Conservation (phyloP, 2,329 filamentous ascomycete species). For the Fusarium marasasianum region DNA sequence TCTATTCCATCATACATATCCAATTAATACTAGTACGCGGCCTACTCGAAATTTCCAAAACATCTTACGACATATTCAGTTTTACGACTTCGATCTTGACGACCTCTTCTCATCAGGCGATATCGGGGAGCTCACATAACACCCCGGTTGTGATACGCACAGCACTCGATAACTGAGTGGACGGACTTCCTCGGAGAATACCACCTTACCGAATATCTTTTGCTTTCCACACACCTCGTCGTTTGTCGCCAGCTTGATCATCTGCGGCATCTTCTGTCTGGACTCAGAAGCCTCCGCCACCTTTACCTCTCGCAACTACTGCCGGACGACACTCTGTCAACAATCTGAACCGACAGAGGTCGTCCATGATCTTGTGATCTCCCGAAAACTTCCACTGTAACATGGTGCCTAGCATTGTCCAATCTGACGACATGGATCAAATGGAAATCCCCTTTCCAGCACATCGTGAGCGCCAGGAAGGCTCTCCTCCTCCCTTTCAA, state of each 20-base stretch:
- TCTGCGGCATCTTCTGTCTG: constrained; percentile 6
- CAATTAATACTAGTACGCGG: constrained; percentile 20
- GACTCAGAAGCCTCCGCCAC: constrained; percentile 1
- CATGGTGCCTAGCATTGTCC: constrained; percentile 49
- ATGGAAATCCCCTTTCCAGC: constrained; percentile 39
- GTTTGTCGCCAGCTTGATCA: constrained; percentile 24
- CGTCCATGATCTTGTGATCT: constrained; percentile 42
- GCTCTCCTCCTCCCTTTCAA: constrained; percentile 48
- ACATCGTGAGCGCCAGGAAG: constrained; percentile 42
- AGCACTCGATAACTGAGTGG: constrained; percentile 31
- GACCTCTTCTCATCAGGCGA: constrained; percentile 15
- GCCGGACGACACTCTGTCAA: constrained; percentile 42
- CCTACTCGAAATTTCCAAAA: constrained; percentile 4
- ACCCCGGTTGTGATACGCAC: constrained; percentile 30
- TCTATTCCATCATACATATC: constrained; percentile 24
- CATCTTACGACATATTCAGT: constrained; percentile 7
- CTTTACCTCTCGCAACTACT: constrained; percentile 19
- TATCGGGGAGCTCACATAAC: constrained; percentile 27
- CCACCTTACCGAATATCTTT: constrained; percentile 26
- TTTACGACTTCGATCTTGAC: constrained; percentile 17
- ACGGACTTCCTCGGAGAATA: constrained; percentile 32
- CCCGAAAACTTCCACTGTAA: constrained; percentile 12
- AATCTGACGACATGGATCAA: constrained; percentile 42
- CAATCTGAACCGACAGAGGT: constrained; percentile 36
- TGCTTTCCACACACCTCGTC: constrained; percentile 20